Evolutionary conservation across 2,329 filamentous ascomycete species (phyloP).

Genomic region (Mariannaea elegans): DNA sequence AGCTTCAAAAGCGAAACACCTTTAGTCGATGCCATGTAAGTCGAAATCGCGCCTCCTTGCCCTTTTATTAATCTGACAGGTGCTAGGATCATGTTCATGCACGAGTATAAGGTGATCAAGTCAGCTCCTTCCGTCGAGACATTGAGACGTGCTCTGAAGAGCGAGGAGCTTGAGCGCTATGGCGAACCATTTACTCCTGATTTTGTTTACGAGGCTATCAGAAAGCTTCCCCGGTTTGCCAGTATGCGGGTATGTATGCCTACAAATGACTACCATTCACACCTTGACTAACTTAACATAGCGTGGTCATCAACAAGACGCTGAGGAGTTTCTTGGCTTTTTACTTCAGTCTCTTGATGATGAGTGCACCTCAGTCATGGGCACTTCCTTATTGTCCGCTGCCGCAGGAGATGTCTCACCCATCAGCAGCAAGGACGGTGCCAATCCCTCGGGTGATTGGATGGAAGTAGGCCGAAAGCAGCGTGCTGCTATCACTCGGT

Average conservation of each 20-base stretch:
- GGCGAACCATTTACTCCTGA: slow-evolving; percentile 93
- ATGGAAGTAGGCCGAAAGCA: slow-evolving; percentile 94
- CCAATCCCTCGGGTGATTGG: slow-evolving; percentile 68
- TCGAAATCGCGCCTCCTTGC: slow-evolving; percentile 28
- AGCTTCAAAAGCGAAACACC: slow-evolving; percentile 97
- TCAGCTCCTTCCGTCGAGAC: slow-evolving; percentile 79
- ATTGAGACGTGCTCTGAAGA: slow-evolving; percentile 78
- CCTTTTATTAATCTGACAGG: slow-evolving; percentile 6
- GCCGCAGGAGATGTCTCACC: slow-evolving; percentile 41
- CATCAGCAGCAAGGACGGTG: slow-evolving; percentile 39
- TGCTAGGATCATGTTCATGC: slow-evolving; percentile 90
- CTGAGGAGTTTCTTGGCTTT: slow-evolving; percentile 95
- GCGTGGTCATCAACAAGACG: slow-evolving; percentile 97
- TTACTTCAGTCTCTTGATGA: slow-evolving; percentile 92
- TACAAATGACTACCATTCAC: too few species aligned
- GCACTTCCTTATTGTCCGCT: slow-evolving; percentile 41
- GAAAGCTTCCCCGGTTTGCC: slow-evolving; percentile 84
- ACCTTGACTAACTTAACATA: slow-evolving; percentile 46
- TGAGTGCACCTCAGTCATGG: slow-evolving; percentile 83
- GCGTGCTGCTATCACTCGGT: slow-evolving; percentile 84
- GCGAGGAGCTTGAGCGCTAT: slow-evolving; percentile 85
- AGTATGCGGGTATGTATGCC: slow-evolving; percentile 80
- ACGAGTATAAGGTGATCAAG: slow-evolving; percentile 87
- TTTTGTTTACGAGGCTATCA: slow-evolving; percentile 94
- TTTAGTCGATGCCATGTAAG: slow-evolving; percentile 90